Base-by-base conservation (phyloP, 192 early-diverging fungal genomes). In the Coemansia sp. region DNA sequence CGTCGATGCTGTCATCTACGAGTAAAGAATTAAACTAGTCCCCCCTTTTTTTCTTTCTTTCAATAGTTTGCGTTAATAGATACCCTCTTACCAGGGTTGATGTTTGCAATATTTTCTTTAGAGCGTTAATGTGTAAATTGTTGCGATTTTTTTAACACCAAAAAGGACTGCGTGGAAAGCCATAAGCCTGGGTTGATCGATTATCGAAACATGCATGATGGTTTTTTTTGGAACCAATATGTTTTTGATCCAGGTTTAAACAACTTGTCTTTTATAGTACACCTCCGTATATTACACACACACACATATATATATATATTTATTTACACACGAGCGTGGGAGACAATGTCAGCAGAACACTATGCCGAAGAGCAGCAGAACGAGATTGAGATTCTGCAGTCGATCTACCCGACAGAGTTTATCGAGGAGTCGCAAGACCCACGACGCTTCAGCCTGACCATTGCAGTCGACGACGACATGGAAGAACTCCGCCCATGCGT, bases 391-490 rank as follows among this genome's bases (percentile, higher is more conserved):
- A 90, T 88, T 20, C 86, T 94, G 52, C 84, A 90, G 63, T 90
- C 89, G 42, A 94, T 94, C 71, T 94, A 93, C 76, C 87, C 88
- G 45, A 88, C 88, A 61, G 91, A 92, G 72, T 87, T 90, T 48
- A 80, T 84, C 67, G 78, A 88, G 84, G 82, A 75, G 42, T 82
- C 76, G 54, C 12, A 59, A 6, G 68, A 75, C 51, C 52, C 75
- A 34, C 75, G 67, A 20, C 75, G 71, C 65, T 90, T 89, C 61
- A 71, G 73, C 22, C 89, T 92, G 25, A 63, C 61, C 50, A 67
- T 91, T 29, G 63, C 76, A 8, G 77, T 87, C 10, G 89, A 90
- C 34, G 89, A 45, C 42, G 8, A 92, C n/a, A 72, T 81, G 56
- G 89, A 88, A 52, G 86, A 84, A 38, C 75, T 85, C 17, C 76